These are phyloP conservation scores for Coffea eugenioides DNA, from an alignment of 257 asterid species.

Conservation along the genomic window DNA sequence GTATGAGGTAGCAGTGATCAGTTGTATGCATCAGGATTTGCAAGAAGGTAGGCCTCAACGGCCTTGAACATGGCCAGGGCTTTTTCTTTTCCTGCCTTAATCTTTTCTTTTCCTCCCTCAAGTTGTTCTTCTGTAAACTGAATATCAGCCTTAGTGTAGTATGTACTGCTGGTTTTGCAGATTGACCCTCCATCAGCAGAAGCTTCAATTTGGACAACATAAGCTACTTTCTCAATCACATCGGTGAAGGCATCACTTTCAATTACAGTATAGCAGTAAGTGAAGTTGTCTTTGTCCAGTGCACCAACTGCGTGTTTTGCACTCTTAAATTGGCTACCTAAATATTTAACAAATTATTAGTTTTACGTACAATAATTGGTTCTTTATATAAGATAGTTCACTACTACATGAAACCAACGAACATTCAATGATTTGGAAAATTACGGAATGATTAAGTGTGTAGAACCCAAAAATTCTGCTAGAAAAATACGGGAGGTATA, in stretches of 20 bases:
- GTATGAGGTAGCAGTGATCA: neutral
- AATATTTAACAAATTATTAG: too few relatives aligned
- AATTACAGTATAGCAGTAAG: conserved; percentile 33
- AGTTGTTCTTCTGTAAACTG: conserved; percentile 35
- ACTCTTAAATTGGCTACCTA: conserved; percentile 19
- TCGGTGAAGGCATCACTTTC: conserved; percentile 47
- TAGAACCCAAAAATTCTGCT: too few relatives aligned
- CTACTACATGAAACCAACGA: neutral
- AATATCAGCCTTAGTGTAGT: conserved; percentile 33
- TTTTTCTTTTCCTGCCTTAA: neutral
- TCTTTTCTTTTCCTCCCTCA: conserved; percentile 6
- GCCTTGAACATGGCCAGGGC: neutral
- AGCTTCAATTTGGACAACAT: conserved; percentile 37
- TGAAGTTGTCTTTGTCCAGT: conserved; percentile 38
- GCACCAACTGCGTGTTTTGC: conserved; percentile 40
- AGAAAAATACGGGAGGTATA: too few relatives aligned
- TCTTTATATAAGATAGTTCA: neutral
- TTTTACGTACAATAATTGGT: too few relatives aligned
- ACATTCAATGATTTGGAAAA: neutral
- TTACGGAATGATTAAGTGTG: too few relatives aligned
- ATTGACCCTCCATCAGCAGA: conserved; percentile 43
- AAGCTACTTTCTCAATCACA: conserved; percentile 39
- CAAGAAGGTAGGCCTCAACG: neutral
- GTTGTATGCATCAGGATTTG: conserved; percentile 1
- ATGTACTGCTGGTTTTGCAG: conserved; percentile 36